Evolutionary conservation across 129 eudicot species (phyloP).

Genomic region (Ambrosia artemisiifolia): DNA sequence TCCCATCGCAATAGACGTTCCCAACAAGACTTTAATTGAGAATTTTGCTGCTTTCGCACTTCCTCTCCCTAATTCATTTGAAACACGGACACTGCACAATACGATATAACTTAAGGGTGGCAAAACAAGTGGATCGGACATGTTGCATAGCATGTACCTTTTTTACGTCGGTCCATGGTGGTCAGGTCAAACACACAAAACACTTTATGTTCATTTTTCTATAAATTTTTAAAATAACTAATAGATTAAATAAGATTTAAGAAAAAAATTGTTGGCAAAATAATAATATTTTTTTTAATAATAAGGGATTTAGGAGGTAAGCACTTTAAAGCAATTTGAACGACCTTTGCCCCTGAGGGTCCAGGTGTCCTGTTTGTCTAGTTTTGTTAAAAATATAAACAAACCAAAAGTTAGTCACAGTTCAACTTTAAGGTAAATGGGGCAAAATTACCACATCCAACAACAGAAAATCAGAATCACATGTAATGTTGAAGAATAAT

Average conservation of each 20-base stretch:
- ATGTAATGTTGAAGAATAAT: neutral
- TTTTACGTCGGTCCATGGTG: too few relatives aligned
- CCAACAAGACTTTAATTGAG: slow-evolving; percentile 64
- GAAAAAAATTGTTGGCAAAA: neutral
- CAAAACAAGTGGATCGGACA: too few relatives aligned
- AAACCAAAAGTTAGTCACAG: neutral
- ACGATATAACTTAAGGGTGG: too few relatives aligned
- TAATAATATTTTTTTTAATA: neutral
- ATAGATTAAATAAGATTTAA: neutral
- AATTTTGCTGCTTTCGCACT: slow-evolving; percentile 75
- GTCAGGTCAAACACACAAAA: neutral
- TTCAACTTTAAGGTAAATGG: neutral
- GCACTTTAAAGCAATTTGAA: neutral
- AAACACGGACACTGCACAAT: slow-evolving; percentile 67
- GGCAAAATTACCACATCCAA: neutral
- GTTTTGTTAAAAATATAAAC: neutral
- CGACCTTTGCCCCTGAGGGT: neutral
- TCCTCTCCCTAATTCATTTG: slow-evolving; percentile 91
- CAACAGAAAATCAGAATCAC: neutral
- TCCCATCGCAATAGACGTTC: slow-evolving; percentile 59
- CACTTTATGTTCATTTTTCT: neutral
- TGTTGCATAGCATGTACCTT: neutral
- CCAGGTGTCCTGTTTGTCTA: neutral
- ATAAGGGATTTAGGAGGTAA: neutral
- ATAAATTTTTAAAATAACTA: neutral